Percentiles rank a stretch among this genome's conserved stretches.
These are phyloP conservation scores for Huntiella savannae DNA, from an alignment of 2,329 filamentous ascomycete species.

Conservation along the genomic window DNA sequence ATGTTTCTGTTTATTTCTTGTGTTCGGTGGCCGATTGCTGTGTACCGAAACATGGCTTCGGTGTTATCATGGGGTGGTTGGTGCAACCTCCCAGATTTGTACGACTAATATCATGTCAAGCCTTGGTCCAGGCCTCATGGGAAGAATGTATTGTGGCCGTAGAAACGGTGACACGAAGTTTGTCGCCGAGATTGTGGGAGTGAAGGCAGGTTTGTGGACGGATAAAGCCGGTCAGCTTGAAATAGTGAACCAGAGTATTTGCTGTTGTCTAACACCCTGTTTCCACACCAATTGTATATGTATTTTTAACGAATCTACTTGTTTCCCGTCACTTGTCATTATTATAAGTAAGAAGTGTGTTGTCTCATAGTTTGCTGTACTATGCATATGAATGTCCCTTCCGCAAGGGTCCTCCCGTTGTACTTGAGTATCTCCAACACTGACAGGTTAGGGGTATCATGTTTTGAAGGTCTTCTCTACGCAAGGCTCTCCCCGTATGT, in stretches of 20 bases:
- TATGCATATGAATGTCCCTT: too few species aligned
- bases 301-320: conserved; percentile 1
- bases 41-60: background rate
- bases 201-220: too few species aligned
- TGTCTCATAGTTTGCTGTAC: too few species aligned
- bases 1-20: background rate
- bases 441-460: too few species aligned
- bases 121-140: background rate
- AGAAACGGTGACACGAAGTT: background rate
- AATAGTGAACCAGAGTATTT: background rate
- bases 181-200: too few species aligned
- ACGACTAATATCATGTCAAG: conserved; percentile 3
- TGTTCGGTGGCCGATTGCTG: background rate
- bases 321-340: too few species aligned
- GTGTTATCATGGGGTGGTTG: background rate
- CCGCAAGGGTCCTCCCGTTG: too few species aligned
- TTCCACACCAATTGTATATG: conserved; percentile 1
- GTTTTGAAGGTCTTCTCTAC: too few species aligned
- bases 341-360: too few species aligned
- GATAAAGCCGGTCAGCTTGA: too few species aligned
- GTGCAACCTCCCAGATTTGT: conserved; percentile 1
- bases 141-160: background rate
- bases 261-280: background rate
- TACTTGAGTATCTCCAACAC: too few species aligned
- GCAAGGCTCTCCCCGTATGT: too few species aligned